phyloP scores from a whole-genome alignment of 176 grass and related monocot species.

The Ananas comosus region DNA sequence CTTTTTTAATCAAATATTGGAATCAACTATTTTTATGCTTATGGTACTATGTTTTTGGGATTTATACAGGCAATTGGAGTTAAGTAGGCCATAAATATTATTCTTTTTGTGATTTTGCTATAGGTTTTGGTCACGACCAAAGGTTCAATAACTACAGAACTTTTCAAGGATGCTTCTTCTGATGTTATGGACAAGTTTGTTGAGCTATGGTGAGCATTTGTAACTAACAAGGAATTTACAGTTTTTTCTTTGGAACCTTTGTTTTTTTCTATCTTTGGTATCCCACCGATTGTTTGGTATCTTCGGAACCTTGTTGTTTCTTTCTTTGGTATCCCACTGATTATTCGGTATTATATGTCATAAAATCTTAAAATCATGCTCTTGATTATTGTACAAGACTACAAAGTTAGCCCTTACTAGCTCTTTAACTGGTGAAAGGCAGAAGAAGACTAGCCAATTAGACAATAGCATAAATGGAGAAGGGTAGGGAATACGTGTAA shows the following conservation, averaged over 20 bases:
- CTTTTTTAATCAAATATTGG: too few relatives aligned
- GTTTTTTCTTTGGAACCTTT: neutral
- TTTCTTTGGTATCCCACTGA: neutral
- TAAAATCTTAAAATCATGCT: neutral
- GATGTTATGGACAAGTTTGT: constrained; percentile 72
- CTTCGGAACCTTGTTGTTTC: neutral
- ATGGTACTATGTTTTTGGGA: too few relatives aligned
- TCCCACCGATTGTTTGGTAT: neutral
- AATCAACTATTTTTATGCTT: neutral
- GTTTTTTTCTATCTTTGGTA: neutral
- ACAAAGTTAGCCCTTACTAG: neutral
- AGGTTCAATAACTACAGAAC: constrained; percentile 72
- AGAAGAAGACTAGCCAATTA: too few relatives aligned
- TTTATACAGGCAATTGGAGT: too few relatives aligned
- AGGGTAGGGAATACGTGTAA: too few relatives aligned
- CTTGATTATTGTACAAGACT: neutral
- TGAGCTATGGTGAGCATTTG: constrained; percentile 57
- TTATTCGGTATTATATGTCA: neutral
- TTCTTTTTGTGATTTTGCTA: constrained; percentile 18
- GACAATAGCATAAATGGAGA: too few relatives aligned
- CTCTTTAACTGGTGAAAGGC: too few relatives aligned
- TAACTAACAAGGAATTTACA: neutral
- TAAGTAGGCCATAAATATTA: neutral
- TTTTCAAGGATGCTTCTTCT: constrained; percentile 74
- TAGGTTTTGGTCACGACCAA: constrained; percentile 77